These are phyloP conservation scores for Xerocomellus dryophilus DNA, from an alignment of 768 basidiomycete species.

Conservation along the genomic window DNA sequence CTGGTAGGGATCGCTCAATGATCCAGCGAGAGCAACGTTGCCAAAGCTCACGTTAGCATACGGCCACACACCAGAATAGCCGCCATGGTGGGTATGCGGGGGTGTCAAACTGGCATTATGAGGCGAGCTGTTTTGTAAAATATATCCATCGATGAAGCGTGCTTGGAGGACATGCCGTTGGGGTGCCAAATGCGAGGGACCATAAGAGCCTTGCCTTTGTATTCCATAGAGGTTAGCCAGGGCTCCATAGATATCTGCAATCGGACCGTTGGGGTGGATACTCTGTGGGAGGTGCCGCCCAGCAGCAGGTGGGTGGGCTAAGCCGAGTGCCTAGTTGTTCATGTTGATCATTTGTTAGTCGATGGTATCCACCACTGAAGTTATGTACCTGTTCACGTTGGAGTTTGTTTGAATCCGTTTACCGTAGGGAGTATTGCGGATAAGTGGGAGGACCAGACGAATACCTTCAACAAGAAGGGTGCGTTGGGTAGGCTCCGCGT, in stretches of 20 bases:
- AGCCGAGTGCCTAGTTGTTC: constrained; percentile 51
- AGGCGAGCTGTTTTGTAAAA: constrained; percentile 67
- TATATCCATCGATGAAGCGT: constrained; percentile 78
- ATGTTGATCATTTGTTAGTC: constrained; percentile 62
- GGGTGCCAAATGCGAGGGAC: constrained; percentile 50
- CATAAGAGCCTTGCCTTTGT: constrained; percentile 54
- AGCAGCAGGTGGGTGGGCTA: constrained; percentile 38
- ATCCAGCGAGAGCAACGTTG: constrained; percentile 45
- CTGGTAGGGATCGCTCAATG: constrained; percentile 75
- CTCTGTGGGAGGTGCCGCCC: constrained; percentile 57
- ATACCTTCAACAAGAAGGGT: constrained; percentile 94
- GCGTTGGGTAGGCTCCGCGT: constrained; percentile 92
- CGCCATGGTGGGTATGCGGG: constrained; percentile 50
- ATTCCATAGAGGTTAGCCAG: constrained; percentile 62
- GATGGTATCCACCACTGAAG: constrained; percentile 54
- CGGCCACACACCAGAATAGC: constrained; percentile 55
- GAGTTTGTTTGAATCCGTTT: constrained; percentile 98
- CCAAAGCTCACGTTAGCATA: constrained; percentile 55
- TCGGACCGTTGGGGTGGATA: constrained; percentile 49
- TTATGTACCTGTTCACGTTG: constrained; percentile 88
- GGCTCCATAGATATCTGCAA: constrained; percentile 64
- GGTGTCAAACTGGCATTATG: constrained; percentile 64
- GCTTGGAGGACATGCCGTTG: constrained; percentile 62
- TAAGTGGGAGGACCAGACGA: constrained; percentile 95
- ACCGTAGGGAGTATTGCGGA: constrained; percentile 98